phyloP scores from a whole-genome alignment of 2,329 filamentous ascomycete genomes.

The Intubia oerlemansii region DNA sequence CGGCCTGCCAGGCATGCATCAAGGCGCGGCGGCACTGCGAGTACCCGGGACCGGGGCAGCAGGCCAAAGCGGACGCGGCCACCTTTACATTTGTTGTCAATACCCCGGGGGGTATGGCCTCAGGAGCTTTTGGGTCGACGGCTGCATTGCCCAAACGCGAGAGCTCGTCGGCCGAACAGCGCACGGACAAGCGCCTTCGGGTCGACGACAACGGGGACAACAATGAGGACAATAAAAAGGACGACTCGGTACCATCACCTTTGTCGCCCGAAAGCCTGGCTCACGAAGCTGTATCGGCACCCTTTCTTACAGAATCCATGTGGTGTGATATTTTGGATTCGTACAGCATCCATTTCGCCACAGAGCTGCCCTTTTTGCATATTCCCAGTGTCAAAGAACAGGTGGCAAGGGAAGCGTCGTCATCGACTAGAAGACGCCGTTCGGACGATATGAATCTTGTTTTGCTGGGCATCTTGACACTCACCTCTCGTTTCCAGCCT shows the following conservation, averaged over 20 bases:
- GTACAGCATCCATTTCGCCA: constrained; percentile 49
- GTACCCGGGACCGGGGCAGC: too few relatives aligned
- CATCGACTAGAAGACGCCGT: constrained; percentile 12
- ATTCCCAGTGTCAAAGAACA: constrained; percentile 37
- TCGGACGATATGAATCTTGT: constrained; percentile 25
- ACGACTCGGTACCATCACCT: too few relatives aligned
- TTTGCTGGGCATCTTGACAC: constrained; percentile 42
- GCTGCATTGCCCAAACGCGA: too few relatives aligned
- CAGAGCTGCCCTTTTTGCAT: constrained; percentile 53
- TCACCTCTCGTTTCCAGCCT: constrained; percentile 47
- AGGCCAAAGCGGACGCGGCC: too few relatives aligned
- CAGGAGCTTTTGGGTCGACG: too few relatives aligned
- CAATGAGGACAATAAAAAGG: too few relatives aligned
- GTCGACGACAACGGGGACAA: too few relatives aligned
- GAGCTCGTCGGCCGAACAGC: too few relatives aligned
- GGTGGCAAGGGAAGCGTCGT: constrained; percentile 16
- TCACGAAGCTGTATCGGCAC: constrained; percentile 39
- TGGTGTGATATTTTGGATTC: constrained; percentile 52
- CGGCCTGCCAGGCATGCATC: constrained; percentile 54
- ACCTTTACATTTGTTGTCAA: too few relatives aligned
- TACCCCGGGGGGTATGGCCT: too few relatives aligned
- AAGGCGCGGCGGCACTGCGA: constrained; percentile 50
- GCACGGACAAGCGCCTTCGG: too few relatives aligned
- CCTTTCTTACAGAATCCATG: constrained; percentile 38
- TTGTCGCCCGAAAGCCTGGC: too few relatives aligned